Base-by-base conservation (phyloP, 2,329 filamentous ascomycete genomes). In the Keithomyces neogunnii region DNA sequence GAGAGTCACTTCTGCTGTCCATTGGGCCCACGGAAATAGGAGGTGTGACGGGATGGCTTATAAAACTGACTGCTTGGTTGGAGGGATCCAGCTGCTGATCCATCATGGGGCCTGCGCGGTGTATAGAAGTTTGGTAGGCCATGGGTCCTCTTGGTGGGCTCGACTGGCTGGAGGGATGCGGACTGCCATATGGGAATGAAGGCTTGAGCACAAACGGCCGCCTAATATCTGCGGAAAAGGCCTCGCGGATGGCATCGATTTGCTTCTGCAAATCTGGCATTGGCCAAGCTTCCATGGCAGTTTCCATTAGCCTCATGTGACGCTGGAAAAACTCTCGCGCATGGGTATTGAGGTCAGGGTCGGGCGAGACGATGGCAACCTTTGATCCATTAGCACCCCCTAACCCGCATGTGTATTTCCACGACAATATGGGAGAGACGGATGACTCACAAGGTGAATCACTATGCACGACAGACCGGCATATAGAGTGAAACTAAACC, bases 401-500 rank as follows among this genome's bases (percentile, higher is more conserved):
- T 19, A 19, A 19, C 19, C 19, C 19, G 19, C 19, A 19, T 19
- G 19, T 19, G 19, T 19, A 19, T 4, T 26, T 3, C 39, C 29
- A 49, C 55, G 49, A 60, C 32, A 32, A 56, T 28, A 47, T 42
- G 26, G 48, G 19, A 48, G 29, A 49, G 13, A 26, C 11, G 19
- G 19, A 19, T 19, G n/a, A 79, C 89, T 69, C 76, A 96, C 92
- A 69, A 97, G 70, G 68, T 97, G 91, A 50, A 97, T 78, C 69
- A 96, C 91, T 29, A 92, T 91, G 72, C 91, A 96, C 1, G 89
- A 93, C 45, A 97, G 73, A 30, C 96, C 83, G 51, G 85, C 84
- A 63, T 97, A 97, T n/a, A 97, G 89, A 5, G 89, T 89, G 62
- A 96, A 97, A 68, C 91, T 96, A 65, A 95, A 90, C 39, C 92